Base-by-base conservation (phyloP, 345 rosid genomes). In the Theobroma cacao region DNA sequence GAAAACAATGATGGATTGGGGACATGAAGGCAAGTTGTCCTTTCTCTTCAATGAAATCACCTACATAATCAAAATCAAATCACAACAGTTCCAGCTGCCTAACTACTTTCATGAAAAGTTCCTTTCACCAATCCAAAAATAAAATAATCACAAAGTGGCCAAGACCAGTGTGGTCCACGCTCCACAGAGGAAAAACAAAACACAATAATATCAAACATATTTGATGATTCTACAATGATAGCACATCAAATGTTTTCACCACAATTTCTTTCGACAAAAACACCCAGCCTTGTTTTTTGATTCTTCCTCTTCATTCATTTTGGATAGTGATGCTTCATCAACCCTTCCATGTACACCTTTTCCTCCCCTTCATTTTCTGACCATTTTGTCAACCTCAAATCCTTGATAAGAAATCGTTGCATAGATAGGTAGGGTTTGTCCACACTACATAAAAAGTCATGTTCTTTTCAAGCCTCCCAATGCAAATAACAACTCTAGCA, bases 81-180 rank as follows among this genome's bases (percentile, higher is more conserved):
- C 81, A 77, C 68, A 64, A 80, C 86, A 82, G 75, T 76, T 38
- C 45, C 61, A 75, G 22, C 69, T 81, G 78, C 86, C 76, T 69
- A 75, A 41, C 76, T 18, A 67, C 45, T 63, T 70, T 74, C 59
- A 48, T 71, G 83, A 38, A 68, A 48, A 72, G 88, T 65, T 76
- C 14, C 75, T 81, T 75, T 77, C 89, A 75, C 45, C 72, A 62
- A 43, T 60, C 20, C 61, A 43, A 58, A 50, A 36, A 30, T 28
- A 30, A 67, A 63, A 53, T 41, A 50, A 12, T 22, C 3, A 41
- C 43, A 55, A 77, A 82, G 77, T 40, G 70, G 81, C 76, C 71
- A 81, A 26, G 30, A 75, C 56, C 47, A 60, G 8, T 24, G 85
- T 77, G 90, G 87, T 64, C 90, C 87, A 68, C 80, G 7, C 7